Evolutionary conservation across 805 yeast genomes (phyloP), one percentile per base, ranked within the genome.

Genomic region (Lipomyces starkeyi): DNA sequence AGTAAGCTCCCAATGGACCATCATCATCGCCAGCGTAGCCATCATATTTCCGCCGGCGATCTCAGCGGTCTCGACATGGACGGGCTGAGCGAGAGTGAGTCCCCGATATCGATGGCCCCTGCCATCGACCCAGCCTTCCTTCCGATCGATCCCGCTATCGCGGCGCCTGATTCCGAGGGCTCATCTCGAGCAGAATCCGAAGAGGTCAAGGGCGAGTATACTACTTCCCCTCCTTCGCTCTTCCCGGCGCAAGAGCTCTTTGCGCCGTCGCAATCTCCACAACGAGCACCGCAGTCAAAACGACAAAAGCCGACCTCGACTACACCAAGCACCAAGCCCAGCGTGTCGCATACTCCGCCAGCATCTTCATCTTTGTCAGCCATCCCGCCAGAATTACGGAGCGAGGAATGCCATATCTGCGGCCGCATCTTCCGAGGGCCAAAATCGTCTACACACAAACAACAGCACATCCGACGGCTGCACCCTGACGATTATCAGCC

Each of bases 401-500:
- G 76, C 53, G 83, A 81, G 70, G 76, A 74, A 54, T 83, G 85
- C 73, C 81, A 77, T 59, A 74, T 79, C 63, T 83, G 85, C 73
- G 80, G 80, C 17, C 78, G 85, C 52, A 74, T 75, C 49, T 83
- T 83, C 77, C 80, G 78, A 71, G 85, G 85, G 29, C 84, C 85
- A 37, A 81, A 80, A 74, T 80, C 84, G 2, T 75, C 83, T 1
- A 83, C 85, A 2, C 85, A 82, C 73, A 81, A 80, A 71, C 85
- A 83, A 73, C 85, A 83, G 76, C 85, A 83, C 66, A 82, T 82
- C 62, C 78, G 83, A 27, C 74, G 84, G 54, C 74, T 82, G 49
- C 85, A 83, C 61, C 85, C 85, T 0, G 80, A 78, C 54, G 79
- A 79, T 58, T 83, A 83, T 69, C 79, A 79, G 52, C 84, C 84